phyloP scores from a whole-genome alignment of 345 rosid genomes.

The Ceriops zippeliana region DNA sequence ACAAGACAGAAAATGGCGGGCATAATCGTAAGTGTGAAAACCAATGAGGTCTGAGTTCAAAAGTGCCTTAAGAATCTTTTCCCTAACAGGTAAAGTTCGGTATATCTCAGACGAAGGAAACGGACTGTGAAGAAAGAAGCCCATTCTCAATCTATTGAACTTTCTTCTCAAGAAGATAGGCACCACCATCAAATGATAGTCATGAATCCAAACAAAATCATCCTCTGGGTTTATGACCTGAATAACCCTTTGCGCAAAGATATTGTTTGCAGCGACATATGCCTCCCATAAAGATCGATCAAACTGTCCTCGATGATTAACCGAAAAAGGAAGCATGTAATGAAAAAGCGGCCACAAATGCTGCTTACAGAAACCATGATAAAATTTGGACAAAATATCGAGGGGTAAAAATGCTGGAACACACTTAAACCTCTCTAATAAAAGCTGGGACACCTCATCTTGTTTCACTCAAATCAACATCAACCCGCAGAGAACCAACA shows the following conservation, averaged over 20 bases:
- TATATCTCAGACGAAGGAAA: slow-evolving; percentile 80
- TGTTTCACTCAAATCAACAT: slow-evolving; percentile 56
- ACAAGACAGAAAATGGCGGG: slow-evolving; percentile 82
- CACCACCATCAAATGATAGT: slow-evolving; percentile 78
- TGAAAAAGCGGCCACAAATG: slow-evolving; percentile 82
- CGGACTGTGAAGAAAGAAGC: slow-evolving; percentile 72
- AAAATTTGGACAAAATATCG: slow-evolving; percentile 55
- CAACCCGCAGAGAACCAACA: slow-evolving; percentile 59
- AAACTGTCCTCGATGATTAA: slow-evolving; percentile 61
- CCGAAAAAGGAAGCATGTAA: slow-evolving; percentile 71
- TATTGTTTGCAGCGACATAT: slow-evolving; percentile 69
- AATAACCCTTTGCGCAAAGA: slow-evolving; percentile 66
- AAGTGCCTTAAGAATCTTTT: slow-evolving; percentile 67
- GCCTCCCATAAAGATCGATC: slow-evolving; percentile 79
- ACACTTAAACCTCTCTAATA: slow-evolving; percentile 69
- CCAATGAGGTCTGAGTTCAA: slow-evolving; percentile 71
- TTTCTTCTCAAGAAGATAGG: slow-evolving; percentile 67
- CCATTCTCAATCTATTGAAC: slow-evolving; percentile 68
- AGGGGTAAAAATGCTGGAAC: slow-evolving; percentile 71
- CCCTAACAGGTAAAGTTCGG: slow-evolving; percentile 70
- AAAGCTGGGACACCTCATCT: slow-evolving; percentile 64
- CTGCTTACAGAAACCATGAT: slow-evolving; percentile 76
- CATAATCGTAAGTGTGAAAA: slow-evolving; percentile 89
- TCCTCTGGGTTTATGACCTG: slow-evolving; percentile 76
- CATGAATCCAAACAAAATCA: slow-evolving; percentile 76